A percentile compares a stretch with the other conserved stretches of the same genome.
These are phyloP conservation scores for Penicillium nucicola DNA, from an alignment of 495 filamentous ascomycete species.

Conservation along the genomic window DNA sequence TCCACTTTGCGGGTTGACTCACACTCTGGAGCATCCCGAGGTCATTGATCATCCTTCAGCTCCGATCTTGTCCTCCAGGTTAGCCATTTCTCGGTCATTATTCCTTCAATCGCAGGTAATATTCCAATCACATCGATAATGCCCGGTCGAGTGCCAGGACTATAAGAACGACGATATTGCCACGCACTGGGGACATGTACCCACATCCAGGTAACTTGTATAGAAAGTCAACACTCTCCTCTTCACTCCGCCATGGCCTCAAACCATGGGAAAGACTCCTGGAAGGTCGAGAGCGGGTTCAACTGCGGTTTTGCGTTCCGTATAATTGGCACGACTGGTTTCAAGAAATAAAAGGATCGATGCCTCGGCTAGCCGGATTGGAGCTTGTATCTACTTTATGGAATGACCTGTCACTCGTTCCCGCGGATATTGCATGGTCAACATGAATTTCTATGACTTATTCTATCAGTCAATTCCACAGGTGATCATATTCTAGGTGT, in stretches of 20 bases:
- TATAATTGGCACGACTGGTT: constrained; percentile 3
- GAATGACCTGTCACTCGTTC: neutral
- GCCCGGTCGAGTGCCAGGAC: constrained; percentile 32
- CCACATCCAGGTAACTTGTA: too few relatives aligned
- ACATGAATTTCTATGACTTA: neutral
- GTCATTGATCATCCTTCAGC: constrained; percentile 32
- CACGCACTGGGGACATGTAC: too few relatives aligned
- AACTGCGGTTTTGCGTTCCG: constrained; percentile 3
- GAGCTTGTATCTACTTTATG: neutral
- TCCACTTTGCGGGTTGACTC: constrained; percentile 7
- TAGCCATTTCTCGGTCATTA: constrained; percentile 45
- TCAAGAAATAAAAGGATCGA: neutral
- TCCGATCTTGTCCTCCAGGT: constrained; percentile 29
- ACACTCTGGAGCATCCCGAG: constrained; percentile 5
- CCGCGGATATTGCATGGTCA: neutral
- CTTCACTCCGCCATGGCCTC: constrained; percentile 1
- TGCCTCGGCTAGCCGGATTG: neutral
- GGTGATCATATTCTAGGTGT: too few relatives aligned
- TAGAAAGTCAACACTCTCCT: too few relatives aligned
- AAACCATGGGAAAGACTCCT: neutral
- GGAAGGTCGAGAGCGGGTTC: constrained; percentile 1
- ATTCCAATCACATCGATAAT: constrained; percentile 53
- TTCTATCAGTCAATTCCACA: neutral
- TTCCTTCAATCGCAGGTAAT: constrained; percentile 44
- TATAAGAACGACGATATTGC: too few relatives aligned